Conservation (phyloP, 2,329 filamentous ascomycete species). For the Paecilomyces niveus region DNA sequence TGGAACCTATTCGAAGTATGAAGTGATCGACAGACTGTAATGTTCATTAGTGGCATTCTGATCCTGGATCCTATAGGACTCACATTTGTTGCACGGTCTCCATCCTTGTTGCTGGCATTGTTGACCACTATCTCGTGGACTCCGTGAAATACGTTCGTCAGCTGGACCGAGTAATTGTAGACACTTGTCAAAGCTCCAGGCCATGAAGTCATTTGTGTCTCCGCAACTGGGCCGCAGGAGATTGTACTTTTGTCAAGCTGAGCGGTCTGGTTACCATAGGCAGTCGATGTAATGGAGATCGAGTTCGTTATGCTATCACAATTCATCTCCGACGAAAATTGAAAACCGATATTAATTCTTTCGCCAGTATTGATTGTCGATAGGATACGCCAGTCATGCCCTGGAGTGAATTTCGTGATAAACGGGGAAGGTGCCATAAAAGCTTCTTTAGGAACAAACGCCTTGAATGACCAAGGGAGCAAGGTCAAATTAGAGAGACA, state of each 20-base stretch:
- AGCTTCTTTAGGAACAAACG: conserved; percentile 44
- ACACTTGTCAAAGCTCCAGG: conserved; percentile 43
- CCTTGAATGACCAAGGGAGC: conserved; percentile 47
- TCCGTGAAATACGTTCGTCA: conserved; percentile 50
- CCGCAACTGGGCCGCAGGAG: conserved; percentile 31
- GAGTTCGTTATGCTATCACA: conserved; percentile 43
- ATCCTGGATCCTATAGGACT: neutral
- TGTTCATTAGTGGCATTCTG: neutral
- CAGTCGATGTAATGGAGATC: conserved; percentile 44
- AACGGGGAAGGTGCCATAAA: conserved; percentile 45
- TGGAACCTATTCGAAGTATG: conserved; percentile 48
- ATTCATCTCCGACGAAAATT: conserved; percentile 52
- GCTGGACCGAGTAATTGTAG: conserved; percentile 43
- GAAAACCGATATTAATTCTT: conserved; percentile 41
- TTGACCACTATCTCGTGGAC: conserved; percentile 48
- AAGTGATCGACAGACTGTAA: conserved; percentile 46
- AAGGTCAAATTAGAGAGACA: conserved; percentile 45
- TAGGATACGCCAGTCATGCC: conserved; percentile 48
- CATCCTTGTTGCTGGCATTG: conserved; percentile 40
- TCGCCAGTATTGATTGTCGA: conserved; percentile 36
- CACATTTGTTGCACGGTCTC: conserved; percentile 22
- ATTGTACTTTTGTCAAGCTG: conserved; percentile 35
- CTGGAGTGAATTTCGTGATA: conserved; percentile 50
- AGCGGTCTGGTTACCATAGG: conserved; percentile 34
- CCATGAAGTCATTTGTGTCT: conserved; percentile 20